A percentile compares a stretch with the other conserved stretches of the same genome.
These are phyloP conservation scores for Amanita exitialis DNA, from an alignment of 768 basidiomycete genomes.

Conservation along the genomic window DNA sequence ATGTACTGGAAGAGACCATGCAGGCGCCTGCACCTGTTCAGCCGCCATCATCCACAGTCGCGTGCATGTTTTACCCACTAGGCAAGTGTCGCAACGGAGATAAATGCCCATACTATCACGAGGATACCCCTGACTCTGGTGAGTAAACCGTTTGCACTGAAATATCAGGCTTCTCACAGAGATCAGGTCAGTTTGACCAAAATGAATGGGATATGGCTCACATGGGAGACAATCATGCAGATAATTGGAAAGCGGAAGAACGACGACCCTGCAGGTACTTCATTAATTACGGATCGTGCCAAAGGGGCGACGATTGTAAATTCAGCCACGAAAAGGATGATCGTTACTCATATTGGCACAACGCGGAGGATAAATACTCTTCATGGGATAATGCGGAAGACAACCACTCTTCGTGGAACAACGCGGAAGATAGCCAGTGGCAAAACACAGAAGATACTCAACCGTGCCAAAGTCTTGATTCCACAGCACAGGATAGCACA, in stretches of 20 bases:
- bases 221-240: not conserved
- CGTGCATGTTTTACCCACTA: constrained; percentile 24
- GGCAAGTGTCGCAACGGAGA: constrained; percentile 30
- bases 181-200: not conserved
- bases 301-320: constrained; percentile 13
- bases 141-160: not conserved
- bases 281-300: constrained; percentile 13
- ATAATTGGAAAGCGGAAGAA: not conserved
- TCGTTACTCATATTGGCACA: not conserved
- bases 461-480: not conserved
- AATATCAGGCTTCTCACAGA: not conserved
- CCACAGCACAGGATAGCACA: not conserved
- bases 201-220: constrained; percentile 1
- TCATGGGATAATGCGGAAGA: not conserved
- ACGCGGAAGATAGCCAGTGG: not conserved
- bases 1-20: not conserved
- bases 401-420: not conserved
- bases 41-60: constrained; percentile 10
- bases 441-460: too few relatives aligned
- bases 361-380: not conserved
- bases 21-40: not conserved
- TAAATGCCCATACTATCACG: constrained; percentile 25
- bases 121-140: constrained; percentile 11
- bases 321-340: constrained; percentile 12
- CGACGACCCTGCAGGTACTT: constrained; percentile 15